Evolutionary conservation across 805 yeast genomes (phyloP).

Genomic region (Kuraishia ogatae): DNA sequence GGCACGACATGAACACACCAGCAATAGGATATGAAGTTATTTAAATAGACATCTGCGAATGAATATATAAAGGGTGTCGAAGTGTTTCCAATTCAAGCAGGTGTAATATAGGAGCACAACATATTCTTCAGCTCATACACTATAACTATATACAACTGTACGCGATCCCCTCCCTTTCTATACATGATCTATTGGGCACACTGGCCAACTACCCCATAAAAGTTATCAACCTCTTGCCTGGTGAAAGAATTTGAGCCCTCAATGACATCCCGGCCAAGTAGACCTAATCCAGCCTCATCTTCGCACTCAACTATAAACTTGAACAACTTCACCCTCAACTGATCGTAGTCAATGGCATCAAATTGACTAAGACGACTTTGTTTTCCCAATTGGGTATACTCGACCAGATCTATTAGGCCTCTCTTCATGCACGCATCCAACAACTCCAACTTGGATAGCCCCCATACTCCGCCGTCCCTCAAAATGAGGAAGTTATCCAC

Average conservation of each 20-base stretch:
- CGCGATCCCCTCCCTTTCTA: too few species aligned
- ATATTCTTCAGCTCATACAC: too few species aligned
- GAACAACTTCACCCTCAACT: neutral
- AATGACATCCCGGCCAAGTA: neutral
- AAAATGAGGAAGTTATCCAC: constrained; percentile 44
- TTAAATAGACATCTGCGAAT: too few species aligned
- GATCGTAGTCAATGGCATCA: neutral
- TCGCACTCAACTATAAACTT: neutral
- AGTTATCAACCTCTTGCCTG: neutral
- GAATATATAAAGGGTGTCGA: too few species aligned
- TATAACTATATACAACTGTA: too few species aligned
- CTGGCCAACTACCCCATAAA: neutral
- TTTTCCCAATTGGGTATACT: neutral
- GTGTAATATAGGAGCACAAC: too few species aligned
- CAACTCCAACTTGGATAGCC: constrained; percentile 39
- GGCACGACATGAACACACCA: too few species aligned
- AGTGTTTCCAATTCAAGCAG: too few species aligned
- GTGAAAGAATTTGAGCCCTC: neutral
- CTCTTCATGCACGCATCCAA: constrained; percentile 47
- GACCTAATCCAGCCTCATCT: neutral
- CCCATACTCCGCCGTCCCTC: constrained; percentile 37
- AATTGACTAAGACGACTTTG: neutral
- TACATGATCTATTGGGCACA: neutral
- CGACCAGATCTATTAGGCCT: constrained; percentile 33
- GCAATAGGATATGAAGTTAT: too few species aligned